Evolutionary conservation across 2,329 filamentous ascomycete species (phyloP).

Genomic region (Ramularia collo-cygni): DNA sequence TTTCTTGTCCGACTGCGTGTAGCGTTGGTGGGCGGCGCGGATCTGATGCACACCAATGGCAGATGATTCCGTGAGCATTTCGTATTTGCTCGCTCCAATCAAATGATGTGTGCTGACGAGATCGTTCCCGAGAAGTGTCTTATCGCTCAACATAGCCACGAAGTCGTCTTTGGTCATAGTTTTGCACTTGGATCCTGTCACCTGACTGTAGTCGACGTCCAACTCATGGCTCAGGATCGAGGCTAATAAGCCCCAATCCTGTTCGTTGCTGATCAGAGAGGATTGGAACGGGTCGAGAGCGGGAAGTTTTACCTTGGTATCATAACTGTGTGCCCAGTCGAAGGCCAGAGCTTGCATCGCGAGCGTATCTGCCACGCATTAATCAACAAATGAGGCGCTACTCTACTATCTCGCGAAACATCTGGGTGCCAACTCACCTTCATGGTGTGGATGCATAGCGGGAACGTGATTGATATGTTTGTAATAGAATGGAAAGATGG

Average conservation of each 20-base stretch:
- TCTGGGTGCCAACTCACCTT: background rate
- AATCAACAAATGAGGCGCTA: no score
- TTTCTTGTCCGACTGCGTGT: background rate
- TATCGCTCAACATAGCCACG: background rate
- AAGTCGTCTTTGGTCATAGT: background rate
- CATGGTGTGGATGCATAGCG: background rate
- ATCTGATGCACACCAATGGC: background rate
- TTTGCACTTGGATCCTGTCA: background rate
- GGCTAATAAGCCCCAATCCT: background rate
- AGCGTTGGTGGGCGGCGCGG: background rate
- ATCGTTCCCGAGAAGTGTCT: background rate
- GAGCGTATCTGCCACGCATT: background rate
- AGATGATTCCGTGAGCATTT: background rate
- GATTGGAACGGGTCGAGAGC: background rate
- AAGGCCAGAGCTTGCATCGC: background rate
- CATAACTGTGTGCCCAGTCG: background rate
- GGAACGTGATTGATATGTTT: background rate
- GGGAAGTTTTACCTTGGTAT: background rate
- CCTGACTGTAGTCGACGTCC: background rate
- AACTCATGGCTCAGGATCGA: background rate
- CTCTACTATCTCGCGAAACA: background rate
- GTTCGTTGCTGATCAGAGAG: background rate
- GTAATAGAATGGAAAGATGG: background rate
- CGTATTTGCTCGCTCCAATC: background rate
- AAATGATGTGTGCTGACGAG: constrained; percentile 1